These are phyloP conservation scores for Yarrowia sp. DNA, from an alignment of 805 yeast species.

Conservation along the genomic window DNA sequence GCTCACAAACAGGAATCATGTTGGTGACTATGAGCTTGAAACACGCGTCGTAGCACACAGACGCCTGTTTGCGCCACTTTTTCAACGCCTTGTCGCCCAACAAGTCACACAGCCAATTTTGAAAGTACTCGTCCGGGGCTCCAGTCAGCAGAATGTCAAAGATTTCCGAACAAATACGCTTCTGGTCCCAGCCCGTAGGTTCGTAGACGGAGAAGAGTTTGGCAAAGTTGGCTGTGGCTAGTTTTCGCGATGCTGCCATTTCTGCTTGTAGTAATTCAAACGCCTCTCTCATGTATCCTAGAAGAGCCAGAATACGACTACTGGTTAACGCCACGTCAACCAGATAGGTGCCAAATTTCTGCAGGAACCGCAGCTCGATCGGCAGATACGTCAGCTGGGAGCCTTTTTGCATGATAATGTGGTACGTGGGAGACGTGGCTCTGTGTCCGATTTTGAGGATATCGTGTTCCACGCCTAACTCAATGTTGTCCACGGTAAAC, in stretches of 20 bases:
- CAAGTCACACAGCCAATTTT: slow-evolving; percentile 52
- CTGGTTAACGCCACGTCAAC: slow-evolving; percentile 38
- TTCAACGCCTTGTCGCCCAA: slow-evolving; percentile 56
- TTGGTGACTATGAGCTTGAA: slow-evolving; percentile 45
- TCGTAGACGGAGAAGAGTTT: slow-evolving; percentile 14
- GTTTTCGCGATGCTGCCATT: slow-evolving; percentile 36
- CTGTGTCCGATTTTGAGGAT: slow-evolving; percentile 8
- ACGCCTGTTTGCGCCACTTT: slow-evolving; percentile 46
- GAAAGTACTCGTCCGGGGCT: slow-evolving; percentile 43
- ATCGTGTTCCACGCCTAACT: not conserved
- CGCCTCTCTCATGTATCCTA: slow-evolving; percentile 38
- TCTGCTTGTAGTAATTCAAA: slow-evolving; percentile 35
- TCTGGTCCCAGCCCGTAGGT: not conserved
- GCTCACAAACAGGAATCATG: slow-evolving; percentile 48
- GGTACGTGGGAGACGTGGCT: not conserved
- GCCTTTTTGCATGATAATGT: slow-evolving; percentile 12
- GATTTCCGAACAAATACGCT: slow-evolving; percentile 36
- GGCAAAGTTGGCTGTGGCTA: slow-evolving; percentile 30
- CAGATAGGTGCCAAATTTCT: slow-evolving; percentile 17
- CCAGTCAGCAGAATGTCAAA: slow-evolving; percentile 50
- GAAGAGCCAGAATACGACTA: slow-evolving; percentile 40
- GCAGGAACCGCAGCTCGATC: slow-evolving; percentile 20
- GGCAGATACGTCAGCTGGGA: slow-evolving; percentile 21
- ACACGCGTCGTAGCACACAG: slow-evolving; percentile 44
- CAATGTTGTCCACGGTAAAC: slow-evolving; percentile 7